Percentiles rank a stretch among this genome's conserved stretches.
Evolutionary conservation across 306 rosid species (phyloP).

Genomic region (Trifolium repens): DNA sequence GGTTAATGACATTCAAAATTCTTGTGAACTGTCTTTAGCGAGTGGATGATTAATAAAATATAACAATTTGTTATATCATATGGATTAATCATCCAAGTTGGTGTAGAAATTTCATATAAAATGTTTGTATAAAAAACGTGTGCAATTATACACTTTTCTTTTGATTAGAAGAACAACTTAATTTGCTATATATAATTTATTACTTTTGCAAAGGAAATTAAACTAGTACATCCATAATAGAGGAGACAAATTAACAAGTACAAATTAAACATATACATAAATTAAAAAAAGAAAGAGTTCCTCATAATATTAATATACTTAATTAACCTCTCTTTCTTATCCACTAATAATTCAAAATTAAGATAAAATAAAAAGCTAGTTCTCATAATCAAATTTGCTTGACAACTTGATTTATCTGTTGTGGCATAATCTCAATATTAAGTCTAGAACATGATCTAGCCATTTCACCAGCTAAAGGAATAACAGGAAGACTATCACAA

Average conservation of each 20-base stretch:
- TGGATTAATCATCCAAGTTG: too few species aligned
- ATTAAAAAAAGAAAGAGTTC: neutral
- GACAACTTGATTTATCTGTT: slow-evolving; percentile 41
- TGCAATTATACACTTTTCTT: too few species aligned
- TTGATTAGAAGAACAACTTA: too few species aligned
- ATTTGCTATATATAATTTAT: neutral
- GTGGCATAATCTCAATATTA: slow-evolving; percentile 41
- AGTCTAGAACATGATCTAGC: slow-evolving; percentile 43
- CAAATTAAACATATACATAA: neutral
- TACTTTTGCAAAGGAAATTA: slow-evolving; percentile 11
- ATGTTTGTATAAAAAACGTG: too few species aligned
- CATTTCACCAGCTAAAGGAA: slow-evolving; percentile 59
- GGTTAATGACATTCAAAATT: too few species aligned
- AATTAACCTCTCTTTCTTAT: neutral
- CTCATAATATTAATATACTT: neutral
- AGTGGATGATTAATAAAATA: too few species aligned
- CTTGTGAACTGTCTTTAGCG: too few species aligned
- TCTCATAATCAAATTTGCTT: slow-evolving; percentile 6
- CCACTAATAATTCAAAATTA: neutral
- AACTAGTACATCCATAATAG: neutral
- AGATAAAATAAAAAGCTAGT: neutral
- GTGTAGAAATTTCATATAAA: too few species aligned
- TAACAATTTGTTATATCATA: too few species aligned
- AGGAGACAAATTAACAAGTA: neutral
- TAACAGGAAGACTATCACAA: slow-evolving; percentile 82